These are phyloP conservation scores for Blastobotrys arbuscula DNA, from an alignment of 1,139 yeast genomes.

Conservation along the genomic window DNA sequence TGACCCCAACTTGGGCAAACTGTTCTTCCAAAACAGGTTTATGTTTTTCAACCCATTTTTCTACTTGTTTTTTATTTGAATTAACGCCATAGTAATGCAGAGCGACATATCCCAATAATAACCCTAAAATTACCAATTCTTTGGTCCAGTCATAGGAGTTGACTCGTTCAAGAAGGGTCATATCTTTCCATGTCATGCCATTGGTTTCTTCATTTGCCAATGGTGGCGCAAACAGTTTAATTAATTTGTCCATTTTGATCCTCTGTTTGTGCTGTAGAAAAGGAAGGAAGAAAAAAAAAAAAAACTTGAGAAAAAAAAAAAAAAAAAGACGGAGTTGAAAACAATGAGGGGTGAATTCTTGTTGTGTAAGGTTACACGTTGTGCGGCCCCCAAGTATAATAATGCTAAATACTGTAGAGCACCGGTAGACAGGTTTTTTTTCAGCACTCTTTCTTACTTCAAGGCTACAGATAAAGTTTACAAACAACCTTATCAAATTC, in stretches of 20 bases:
- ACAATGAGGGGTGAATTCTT: not conserved
- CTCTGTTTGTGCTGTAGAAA: not conserved
- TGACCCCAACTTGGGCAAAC: conserved; percentile 77
- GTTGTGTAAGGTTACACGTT: not conserved
- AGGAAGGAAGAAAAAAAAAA: not conserved
- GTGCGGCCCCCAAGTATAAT: too few species aligned
- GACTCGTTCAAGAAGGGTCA: conserved; percentile 35
- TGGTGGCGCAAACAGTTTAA: conserved; percentile 9
- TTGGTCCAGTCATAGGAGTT: conserved; percentile 64
- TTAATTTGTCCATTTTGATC: not conserved
- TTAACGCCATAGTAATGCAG: conserved; percentile 49
- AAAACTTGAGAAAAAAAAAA: conserved; percentile 3
- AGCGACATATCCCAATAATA: conserved; percentile 40
- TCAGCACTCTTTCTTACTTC: too few species aligned
- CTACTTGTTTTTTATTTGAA: conserved; percentile 54
- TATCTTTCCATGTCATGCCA: conserved; percentile 30
- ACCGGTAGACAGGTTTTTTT: too few species aligned
- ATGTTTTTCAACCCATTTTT: conserved; percentile 44
- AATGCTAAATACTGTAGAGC: too few species aligned
- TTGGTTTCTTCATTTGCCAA: not conserved
- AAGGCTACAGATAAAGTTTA: too few species aligned
- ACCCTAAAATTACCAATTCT: conserved; percentile 53
- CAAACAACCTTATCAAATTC: too few species aligned
- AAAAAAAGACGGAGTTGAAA: not conserved
- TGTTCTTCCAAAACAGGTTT: conserved; percentile 52